Evolutionary conservation across 768 basidiomycete species (phyloP).

Genomic region (Calocybe cyanea): DNA sequence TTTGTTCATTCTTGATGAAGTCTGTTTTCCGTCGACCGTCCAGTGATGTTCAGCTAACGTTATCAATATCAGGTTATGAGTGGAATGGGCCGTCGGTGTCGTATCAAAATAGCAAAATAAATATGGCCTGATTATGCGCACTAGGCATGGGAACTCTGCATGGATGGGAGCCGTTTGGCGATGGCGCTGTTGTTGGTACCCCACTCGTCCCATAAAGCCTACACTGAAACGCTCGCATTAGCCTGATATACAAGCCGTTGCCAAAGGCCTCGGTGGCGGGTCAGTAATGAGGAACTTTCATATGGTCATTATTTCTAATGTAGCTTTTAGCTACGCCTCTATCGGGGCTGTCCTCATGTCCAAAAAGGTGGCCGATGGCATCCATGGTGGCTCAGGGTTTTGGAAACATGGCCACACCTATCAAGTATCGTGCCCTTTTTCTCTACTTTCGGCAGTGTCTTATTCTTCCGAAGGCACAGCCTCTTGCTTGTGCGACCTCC

Average conservation of each 20-base stretch:
- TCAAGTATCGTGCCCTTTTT: constrained; percentile 41
- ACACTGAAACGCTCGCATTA: constrained; percentile 11
- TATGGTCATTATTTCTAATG: background rate
- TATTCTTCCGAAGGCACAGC: constrained; percentile 49
- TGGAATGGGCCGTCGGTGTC: constrained; percentile 78
- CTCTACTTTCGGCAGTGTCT: background rate
- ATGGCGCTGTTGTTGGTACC: constrained; percentile 49
- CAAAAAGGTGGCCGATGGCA: constrained; percentile 63
- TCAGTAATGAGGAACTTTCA: constrained; percentile 26
- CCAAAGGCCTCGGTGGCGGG: constrained; percentile 90
- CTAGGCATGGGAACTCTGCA: constrained; percentile 85
- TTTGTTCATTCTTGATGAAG: constrained; percentile 85
- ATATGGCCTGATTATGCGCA: background rate
- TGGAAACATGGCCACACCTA: constrained; percentile 89
- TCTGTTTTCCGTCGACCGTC: constrained; percentile 17
- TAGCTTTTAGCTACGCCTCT: constrained; percentile 58
- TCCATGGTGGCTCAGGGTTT: constrained; percentile 63
- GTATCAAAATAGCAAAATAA: background rate
- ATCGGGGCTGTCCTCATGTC: constrained; percentile 83
- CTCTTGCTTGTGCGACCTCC: constrained; percentile 72
- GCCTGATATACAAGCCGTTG: constrained; percentile 87
- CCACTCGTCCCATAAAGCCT: background rate
- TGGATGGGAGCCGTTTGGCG: constrained; percentile 82
- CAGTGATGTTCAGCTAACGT: background rate
- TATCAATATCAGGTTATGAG: constrained; percentile 60